Base-by-base conservation (phyloP, 2,329 filamentous ascomycete genomes). In the Neofusicoccum laricinum region DNA sequence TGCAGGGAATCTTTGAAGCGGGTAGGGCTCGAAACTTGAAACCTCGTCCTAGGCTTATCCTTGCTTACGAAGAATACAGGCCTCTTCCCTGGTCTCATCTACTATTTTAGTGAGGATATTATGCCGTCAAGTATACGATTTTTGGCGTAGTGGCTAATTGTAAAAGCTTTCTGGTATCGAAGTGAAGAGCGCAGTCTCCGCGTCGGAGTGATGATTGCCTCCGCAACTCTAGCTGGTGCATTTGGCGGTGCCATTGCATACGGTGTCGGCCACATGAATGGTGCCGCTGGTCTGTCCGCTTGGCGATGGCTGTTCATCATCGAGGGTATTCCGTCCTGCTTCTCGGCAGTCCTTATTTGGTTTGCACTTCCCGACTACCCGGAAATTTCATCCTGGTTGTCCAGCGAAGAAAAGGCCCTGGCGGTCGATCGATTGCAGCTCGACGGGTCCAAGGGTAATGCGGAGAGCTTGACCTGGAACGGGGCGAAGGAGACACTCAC, bases 191-290 rank as follows among this genome's bases (percentile, higher is more conserved):
- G 84, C 19, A 83, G 81, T 1, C 82, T 86, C 70, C 84, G 86
- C 6, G 83, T 90, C 70, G 83, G 84, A 0, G 80, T 83, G 66
- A 79, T 82, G 70, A 74, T 84, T 57, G 83, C 70, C 72, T 86
- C 78, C 76, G 87, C 74, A n/a, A 85, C 84, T 73, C 82, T 79
- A 68, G 84, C 74, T 67, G 81, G 76, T 38, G 82, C 82, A 0
- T 85, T 86, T 68, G 83, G 83, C 3, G 84, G 84, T 2, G 78
- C 83, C 7, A 81, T 80, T 69, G 86, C 86, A 1, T 87, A 84
- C 64, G 84, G 77, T 0, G 75, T 82, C 0, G 79, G 78, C 0
- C 77, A 81, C 49, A 78, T 77, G 72, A 71, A 75, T 64, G 70
- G 71, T 3, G 67, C 72, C 5, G 69, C 68, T 4, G 75, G 74